Percentiles rank a stretch among this genome's conserved stretches.
Conservation (phyloP, 495 filamentous ascomycete genomes). For the Thermochaetoides thermophila region DNA sequence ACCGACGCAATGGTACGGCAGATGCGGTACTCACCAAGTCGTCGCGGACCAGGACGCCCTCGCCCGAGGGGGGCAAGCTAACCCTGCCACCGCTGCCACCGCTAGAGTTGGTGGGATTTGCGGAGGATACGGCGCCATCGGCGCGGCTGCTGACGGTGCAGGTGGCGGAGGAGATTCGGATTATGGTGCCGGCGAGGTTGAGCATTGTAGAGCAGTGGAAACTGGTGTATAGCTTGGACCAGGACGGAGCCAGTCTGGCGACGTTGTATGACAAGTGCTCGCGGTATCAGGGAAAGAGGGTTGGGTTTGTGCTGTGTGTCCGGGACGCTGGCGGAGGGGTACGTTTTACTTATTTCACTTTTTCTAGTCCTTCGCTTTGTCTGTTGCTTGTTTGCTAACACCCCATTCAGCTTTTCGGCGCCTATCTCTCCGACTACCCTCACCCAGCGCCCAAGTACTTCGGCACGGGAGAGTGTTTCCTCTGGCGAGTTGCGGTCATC, state of each 20-base stretch:
- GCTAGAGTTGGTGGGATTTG: constrained; percentile 26
- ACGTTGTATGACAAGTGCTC: constrained; percentile 73
- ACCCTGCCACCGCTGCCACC: constrained; percentile 30
- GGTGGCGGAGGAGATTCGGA: constrained; percentile 85
- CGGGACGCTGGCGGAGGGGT: constrained; percentile 60
- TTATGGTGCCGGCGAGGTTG: constrained; percentile 71
- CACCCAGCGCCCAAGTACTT: constrained; percentile 73
- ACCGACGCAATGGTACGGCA: too few relatives aligned
- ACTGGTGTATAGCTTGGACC: constrained; percentile 79
- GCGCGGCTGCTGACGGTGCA: constrained; percentile 46
- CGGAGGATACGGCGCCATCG: constrained; percentile 20
- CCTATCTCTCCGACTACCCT: constrained; percentile 81
- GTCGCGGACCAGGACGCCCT: too few relatives aligned
- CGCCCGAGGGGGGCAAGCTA: not conserved
- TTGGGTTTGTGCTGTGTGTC: constrained; percentile 78
- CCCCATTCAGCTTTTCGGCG: constrained; percentile 60
- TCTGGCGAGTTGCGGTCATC: constrained; percentile 69
- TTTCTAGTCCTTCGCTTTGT: not conserved
- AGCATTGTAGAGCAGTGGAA: constrained; percentile 80
- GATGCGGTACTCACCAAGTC: too few relatives aligned
- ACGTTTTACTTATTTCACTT: constrained; percentile 20
- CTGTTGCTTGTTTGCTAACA: not conserved
- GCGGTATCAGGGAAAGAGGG: constrained; percentile 46
- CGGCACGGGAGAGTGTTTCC: constrained; percentile 94
- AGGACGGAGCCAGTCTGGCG: constrained; percentile 72